Percentiles rank a stretch among this genome's conserved stretches.
These are phyloP conservation scores for Termitomyces sp. DNA, from an alignment of 768 basidiomycete species.

Conservation along the genomic window DNA sequence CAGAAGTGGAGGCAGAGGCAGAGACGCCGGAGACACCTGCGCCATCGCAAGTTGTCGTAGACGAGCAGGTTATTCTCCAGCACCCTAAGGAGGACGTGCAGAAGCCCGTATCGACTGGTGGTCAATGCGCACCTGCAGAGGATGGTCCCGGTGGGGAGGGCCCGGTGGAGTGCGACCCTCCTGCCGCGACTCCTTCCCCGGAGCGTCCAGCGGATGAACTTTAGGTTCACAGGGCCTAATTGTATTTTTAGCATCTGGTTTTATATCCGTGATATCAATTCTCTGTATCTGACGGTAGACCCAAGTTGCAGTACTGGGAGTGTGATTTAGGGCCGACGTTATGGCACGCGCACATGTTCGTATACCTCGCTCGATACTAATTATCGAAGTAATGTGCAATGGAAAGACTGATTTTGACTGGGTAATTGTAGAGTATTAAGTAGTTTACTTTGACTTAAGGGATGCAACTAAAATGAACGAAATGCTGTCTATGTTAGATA, in stretches of 20 bases:
- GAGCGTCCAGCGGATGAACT: constrained; percentile 19
- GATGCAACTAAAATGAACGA: no score
- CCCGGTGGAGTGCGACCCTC: constrained; percentile 10
- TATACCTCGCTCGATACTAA: no score
- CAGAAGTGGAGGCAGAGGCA: constrained; percentile 14
- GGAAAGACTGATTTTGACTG: no score
- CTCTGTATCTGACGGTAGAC: no score
- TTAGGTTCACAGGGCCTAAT: constrained; percentile 1
- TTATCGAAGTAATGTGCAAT: no score
- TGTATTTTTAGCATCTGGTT: background rate
- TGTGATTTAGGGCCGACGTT: background rate
- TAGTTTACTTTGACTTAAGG: no score
- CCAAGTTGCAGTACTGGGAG: background rate
- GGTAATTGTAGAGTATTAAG: no score
- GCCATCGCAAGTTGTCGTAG: background rate
- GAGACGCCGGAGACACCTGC: background rate
- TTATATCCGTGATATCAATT: no score
- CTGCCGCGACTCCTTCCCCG: background rate
- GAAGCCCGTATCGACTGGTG: background rate
- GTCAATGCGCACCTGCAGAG: background rate
- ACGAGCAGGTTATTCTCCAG: constrained; percentile 1
- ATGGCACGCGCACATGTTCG: no score
- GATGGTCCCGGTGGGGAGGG: constrained; percentile 5
- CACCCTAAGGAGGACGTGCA: background rate
- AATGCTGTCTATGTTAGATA: no score